These are phyloP conservation scores for Hyphopichia fennica DNA, from an alignment of 1,139 yeast genomes.

Conservation along the genomic window DNA sequence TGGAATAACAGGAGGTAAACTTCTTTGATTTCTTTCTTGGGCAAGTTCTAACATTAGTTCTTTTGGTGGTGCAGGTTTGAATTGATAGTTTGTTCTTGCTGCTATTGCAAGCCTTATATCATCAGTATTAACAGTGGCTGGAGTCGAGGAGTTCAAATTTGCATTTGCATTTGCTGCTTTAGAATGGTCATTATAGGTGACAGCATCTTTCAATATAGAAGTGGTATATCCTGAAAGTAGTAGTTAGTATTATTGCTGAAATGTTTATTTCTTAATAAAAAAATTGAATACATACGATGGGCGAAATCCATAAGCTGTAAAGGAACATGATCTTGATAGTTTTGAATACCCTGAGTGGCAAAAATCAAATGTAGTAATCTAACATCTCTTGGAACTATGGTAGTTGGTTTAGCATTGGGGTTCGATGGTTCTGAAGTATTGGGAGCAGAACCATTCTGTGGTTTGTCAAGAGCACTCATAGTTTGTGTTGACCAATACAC, in stretches of 20 bases:
- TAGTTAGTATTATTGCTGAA: constrained; percentile 15
- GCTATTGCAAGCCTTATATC: constrained; percentile 92
- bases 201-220: constrained; percentile 84
- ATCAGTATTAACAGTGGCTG: constrained; percentile 69
- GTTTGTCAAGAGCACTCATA: constrained; percentile 2
- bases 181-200: constrained; percentile 83
- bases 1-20: constrained; percentile 89
- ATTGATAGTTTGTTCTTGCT: constrained; percentile 90
- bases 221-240: constrained; percentile 66
- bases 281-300: constrained; percentile 42
- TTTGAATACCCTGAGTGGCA: constrained; percentile 90
- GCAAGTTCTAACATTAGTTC: constrained; percentile 89
- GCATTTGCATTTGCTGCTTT: constrained; percentile 37
- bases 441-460: background rate
- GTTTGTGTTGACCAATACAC: no score
- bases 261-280: background rate
- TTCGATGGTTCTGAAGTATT: background rate
- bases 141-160: constrained; percentile 35
- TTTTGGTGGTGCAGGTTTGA: constrained; percentile 94
- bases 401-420: constrained; percentile 5
- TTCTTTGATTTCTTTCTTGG: constrained; percentile 83
- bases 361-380: constrained; percentile 83
- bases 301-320: constrained; percentile 96
- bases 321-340: constrained; percentile 94
- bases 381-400: constrained; percentile 79